Conservation (phyloP, 148 eudicot species). For the Fagopyrum homotropicum region DNA sequence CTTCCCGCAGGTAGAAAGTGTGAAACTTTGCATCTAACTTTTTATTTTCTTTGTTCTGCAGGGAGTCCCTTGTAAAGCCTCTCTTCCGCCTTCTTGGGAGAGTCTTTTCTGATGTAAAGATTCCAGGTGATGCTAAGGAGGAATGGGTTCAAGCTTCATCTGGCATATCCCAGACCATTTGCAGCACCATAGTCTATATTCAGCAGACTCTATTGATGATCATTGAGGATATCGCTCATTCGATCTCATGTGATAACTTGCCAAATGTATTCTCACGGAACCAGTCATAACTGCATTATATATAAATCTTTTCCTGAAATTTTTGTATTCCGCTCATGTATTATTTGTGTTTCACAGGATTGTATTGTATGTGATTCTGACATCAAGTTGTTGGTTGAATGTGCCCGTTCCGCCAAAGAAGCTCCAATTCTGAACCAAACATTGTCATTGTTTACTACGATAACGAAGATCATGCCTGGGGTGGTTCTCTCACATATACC, state of each 20-base stretch:
- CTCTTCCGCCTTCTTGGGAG: constrained; percentile 62
- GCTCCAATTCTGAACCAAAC: constrained; percentile 65
- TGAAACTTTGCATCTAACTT: background rate
- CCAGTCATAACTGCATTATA: background rate
- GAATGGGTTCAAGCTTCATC: constrained; percentile 28
- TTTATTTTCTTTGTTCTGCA: constrained; percentile 9
- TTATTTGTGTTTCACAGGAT: constrained; percentile 27
- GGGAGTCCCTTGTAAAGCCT: constrained; percentile 50
- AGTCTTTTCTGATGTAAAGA: constrained; percentile 36
- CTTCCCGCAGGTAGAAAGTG: background rate
- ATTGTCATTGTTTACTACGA: constrained; percentile 61
- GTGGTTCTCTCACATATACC: constrained; percentile 52
- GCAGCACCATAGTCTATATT: constrained; percentile 39
- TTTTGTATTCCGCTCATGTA: background rate
- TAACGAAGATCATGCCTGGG: constrained; percentile 54
- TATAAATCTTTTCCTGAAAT: background rate
- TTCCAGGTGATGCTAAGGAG: constrained; percentile 22
- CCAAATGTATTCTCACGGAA: constrained; percentile 16
- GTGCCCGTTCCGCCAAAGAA: constrained; percentile 66
- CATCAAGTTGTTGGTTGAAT: constrained; percentile 54
- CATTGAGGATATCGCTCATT: constrained; percentile 67
- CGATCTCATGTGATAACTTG: constrained; percentile 26
- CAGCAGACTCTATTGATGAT: constrained; percentile 65
- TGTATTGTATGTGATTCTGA: constrained; percentile 31
- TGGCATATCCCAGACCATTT: constrained; percentile 25